Percentiles rank a stretch among this genome's conserved stretches.
Conservation (phyloP, 495 filamentous ascomycete species). For the Xylaria flabelliformis region DNA sequence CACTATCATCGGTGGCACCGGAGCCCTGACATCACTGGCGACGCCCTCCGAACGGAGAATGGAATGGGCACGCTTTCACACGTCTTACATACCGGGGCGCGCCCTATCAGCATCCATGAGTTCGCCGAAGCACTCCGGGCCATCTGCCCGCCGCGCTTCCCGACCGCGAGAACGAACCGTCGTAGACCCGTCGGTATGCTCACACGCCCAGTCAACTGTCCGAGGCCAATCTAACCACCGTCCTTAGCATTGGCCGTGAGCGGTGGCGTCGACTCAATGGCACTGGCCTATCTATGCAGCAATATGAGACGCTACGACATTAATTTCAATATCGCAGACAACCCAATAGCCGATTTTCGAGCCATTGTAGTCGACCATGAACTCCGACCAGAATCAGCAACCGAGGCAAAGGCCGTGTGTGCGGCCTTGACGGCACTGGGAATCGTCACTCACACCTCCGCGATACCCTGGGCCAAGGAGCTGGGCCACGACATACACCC, state of each 20-base stretch:
- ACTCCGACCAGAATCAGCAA: slow-evolving; percentile 67
- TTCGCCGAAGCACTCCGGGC: slow-evolving; percentile 60
- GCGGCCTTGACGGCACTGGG: slow-evolving; percentile 53
- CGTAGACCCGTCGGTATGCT: slow-evolving; percentile 46
- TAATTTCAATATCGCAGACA: slow-evolving; percentile 43
- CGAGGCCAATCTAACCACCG: not conserved
- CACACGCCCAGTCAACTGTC: not conserved
- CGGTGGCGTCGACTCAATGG: slow-evolving; percentile 97
- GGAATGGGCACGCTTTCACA: slow-evolving; percentile 52
- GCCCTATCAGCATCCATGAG: slow-evolving; percentile 57
- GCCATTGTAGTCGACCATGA: slow-evolving; percentile 83
- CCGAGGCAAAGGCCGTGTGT: slow-evolving; percentile 70
- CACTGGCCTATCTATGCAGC: slow-evolving; percentile 76
- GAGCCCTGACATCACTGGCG: not conserved
- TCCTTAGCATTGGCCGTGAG: slow-evolving; percentile 79
- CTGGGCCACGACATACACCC: slow-evolving; percentile 36
- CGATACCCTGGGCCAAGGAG: slow-evolving; percentile 31
- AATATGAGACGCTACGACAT: slow-evolving; percentile 37
- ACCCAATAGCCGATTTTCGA: slow-evolving; percentile 53
- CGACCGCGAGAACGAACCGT: slow-evolving; percentile 27
- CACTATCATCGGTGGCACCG: not conserved
- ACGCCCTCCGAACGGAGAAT: slow-evolving; percentile 35
- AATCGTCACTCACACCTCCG: slow-evolving; percentile 28
- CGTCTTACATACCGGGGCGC: slow-evolving; percentile 49
- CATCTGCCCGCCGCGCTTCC: slow-evolving; percentile 56